A percentile compares a stretch with the other conserved stretches of the same genome.
phyloP scores from a whole-genome alignment of 352 stramenopile genomes.

The Globisporangium iwayamae region DNA sequence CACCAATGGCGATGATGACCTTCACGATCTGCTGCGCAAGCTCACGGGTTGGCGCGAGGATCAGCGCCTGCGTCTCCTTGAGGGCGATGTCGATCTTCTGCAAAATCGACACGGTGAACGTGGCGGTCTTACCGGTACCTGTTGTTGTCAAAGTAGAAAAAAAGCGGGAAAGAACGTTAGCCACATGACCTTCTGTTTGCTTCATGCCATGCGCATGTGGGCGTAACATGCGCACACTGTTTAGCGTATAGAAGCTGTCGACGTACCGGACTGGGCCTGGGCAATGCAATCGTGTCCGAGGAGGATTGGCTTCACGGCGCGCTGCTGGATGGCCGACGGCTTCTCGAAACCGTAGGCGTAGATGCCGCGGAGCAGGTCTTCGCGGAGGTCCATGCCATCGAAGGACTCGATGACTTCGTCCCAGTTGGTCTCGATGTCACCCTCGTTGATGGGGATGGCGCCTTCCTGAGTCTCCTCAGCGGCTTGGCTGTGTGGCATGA shows the following conservation, averaged over 20 bases:
- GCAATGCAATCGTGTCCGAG: constrained; percentile 98
- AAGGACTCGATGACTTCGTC: constrained; percentile 98
- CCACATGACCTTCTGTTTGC: not conserved
- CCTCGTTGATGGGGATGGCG: constrained; percentile 80
- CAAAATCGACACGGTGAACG: constrained; percentile 98
- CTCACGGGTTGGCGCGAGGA: constrained; percentile 99
- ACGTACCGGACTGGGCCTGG: constrained; percentile 96
- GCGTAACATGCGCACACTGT: not conserved
- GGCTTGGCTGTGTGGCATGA: constrained; percentile 33
- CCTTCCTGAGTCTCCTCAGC: constrained; percentile 63
- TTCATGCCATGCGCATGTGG: not conserved
- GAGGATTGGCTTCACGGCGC: constrained; percentile 97
- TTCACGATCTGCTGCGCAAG: constrained; percentile 99
- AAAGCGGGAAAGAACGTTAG: not conserved
- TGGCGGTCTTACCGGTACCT: constrained; percentile 98
- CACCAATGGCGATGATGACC: constrained; percentile 92
- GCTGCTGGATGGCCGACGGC: constrained; percentile 99
- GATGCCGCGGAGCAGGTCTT: constrained; percentile 98
- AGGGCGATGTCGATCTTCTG: constrained; percentile 96
- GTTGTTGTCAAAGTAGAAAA: constrained; percentile 7
- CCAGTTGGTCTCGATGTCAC: constrained; percentile 98
- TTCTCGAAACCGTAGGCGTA: constrained; percentile 99
- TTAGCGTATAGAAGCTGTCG: not conserved
- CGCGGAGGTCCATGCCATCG: constrained; percentile 97
- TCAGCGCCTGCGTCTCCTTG: constrained; percentile 97